Evolutionary conservation across 768 basidiomycete genomes (phyloP).

Genomic region (Boletus tylopilopsis): DNA sequence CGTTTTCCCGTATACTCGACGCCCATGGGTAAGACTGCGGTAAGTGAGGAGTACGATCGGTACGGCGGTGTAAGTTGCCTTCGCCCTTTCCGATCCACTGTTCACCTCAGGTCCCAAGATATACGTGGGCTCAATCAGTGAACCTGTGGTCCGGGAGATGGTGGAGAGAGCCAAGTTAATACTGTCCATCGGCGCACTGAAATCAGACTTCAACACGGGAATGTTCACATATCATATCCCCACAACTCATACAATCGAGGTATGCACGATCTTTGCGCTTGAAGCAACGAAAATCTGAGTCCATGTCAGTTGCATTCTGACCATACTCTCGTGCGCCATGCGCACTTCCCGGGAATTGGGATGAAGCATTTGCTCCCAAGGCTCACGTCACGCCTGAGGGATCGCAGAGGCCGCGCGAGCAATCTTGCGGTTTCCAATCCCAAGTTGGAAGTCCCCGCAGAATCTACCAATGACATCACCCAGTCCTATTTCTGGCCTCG

Average conservation of each 20-base stretch:
- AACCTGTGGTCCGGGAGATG: constrained; percentile 61
- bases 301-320: constrained; percentile 66
- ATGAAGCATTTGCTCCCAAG: constrained; percentile 78
- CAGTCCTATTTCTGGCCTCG: constrained; percentile 87
- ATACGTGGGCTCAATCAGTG: constrained; percentile 69
- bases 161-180: constrained; percentile 76
- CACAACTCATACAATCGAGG: constrained; percentile 58
- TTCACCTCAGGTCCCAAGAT: constrained; percentile 42
- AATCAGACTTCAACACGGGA: constrained; percentile 85
- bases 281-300: neutral
- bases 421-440: constrained; percentile 45
- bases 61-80: constrained; percentile 69
- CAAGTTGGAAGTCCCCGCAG: constrained; percentile 43
- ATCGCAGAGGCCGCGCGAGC: constrained; percentile 37
- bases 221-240: constrained; percentile 78
- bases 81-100: neutral
- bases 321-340: constrained; percentile 62
- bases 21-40: constrained; percentile 78
- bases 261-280: constrained; percentile 23
- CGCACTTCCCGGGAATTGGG: constrained; percentile 59
- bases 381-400: constrained; percentile 52
- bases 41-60: constrained; percentile 66
- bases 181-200: constrained; percentile 65
- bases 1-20: constrained; percentile 71
- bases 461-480: constrained; percentile 52